Percentiles rank a stretch among this genome's conserved stretches.
Conservation (phyloP, 768 basidiomycete species). For the Asterophora lycoperdoides region DNA sequence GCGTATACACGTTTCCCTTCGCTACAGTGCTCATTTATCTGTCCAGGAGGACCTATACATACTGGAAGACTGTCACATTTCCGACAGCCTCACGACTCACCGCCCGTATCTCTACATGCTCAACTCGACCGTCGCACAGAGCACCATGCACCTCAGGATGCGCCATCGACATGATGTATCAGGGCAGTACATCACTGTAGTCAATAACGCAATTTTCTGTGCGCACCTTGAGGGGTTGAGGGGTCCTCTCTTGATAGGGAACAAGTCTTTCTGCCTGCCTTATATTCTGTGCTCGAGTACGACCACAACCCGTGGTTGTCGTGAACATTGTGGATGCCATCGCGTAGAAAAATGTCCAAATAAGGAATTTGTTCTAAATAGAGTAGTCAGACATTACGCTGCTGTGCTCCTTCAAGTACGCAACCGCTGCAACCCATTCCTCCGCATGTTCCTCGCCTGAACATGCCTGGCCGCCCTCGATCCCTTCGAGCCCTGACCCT, state of each 20-base stretch:
- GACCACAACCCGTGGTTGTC: not conserved
- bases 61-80: not conserved
- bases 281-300: not conserved
- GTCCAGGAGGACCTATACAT: not conserved
- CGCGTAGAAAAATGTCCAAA: slow-evolving; percentile 6
- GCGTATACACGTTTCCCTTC: slow-evolving; percentile 1
- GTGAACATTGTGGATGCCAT: not conserved
- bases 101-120: not conserved
- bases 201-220: not conserved
- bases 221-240: not conserved
- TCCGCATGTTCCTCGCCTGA: slow-evolving; percentile 19
- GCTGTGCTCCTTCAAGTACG: slow-evolving; percentile 5
- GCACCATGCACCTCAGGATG: not conserved
- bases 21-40: not conserved
- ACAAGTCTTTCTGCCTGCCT: not conserved
- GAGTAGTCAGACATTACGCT: slow-evolving; percentile 14
- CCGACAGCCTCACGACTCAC: not conserved
- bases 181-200: not conserved
- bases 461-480: slow-evolving; percentile 49
- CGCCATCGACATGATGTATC: too few species aligned
- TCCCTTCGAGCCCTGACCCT: slow-evolving; percentile 55
- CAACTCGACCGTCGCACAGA: not conserved
- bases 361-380: slow-evolving; percentile 15
- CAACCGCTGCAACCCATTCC: not conserved
- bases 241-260: not conserved